Base-by-base conservation (phyloP, 2,329 filamentous ascomycete genomes). In the Exophiala bonariae region DNA sequence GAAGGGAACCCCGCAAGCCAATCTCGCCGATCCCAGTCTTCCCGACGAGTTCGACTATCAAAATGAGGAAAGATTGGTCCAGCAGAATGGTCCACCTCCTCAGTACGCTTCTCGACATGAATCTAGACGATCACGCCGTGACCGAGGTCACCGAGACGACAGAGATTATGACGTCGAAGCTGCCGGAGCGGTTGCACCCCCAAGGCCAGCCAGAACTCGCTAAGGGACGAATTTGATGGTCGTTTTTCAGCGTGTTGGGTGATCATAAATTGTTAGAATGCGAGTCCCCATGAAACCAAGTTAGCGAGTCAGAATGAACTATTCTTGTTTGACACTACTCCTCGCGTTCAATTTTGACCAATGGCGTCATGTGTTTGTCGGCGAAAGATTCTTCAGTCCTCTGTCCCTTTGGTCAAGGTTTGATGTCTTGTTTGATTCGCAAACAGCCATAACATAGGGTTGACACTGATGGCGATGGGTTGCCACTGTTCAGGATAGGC, bases 381-480 rank as follows among this genome's bases (percentile, higher is more conserved):
- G n/a, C n/a, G n/a, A n/a, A n/a, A n/a, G n/a, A n/a, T n/a, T n/a
- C n/a, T n/a, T n/a, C n/a, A n/a, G n/a, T n/a, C n/a, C n/a, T n/a
- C n/a, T n/a, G n/a, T n/a, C n/a, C n/a, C n/a, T n/a, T n/a, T n/a
- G n/a, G 3, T 39, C 20, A 44, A 10, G 43, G 9, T 37, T 34
- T 56, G 28, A 59, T 54, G 36, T 59, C 57, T 33, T 58, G 53
- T 34, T 50, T 59, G 45, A 70, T 72, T 48, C 72, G 68, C 44
- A 62, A 59, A 49, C 72, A 75, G 28, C 69, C 71, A 55, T 73
- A 74, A 55, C 72, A 75, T 16, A 59, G 45, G 22, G 37, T 35
- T 11, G 38, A 31, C 23, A 37, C 32, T 14, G 22, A 22, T 11
- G 19, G 19, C 30, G 44, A 23, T 13, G 33, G 23, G 5, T 39